phyloP scores from a whole-genome alignment of 2,329 filamentous ascomycete genomes.

The Diaporthe citrichinensis region DNA sequence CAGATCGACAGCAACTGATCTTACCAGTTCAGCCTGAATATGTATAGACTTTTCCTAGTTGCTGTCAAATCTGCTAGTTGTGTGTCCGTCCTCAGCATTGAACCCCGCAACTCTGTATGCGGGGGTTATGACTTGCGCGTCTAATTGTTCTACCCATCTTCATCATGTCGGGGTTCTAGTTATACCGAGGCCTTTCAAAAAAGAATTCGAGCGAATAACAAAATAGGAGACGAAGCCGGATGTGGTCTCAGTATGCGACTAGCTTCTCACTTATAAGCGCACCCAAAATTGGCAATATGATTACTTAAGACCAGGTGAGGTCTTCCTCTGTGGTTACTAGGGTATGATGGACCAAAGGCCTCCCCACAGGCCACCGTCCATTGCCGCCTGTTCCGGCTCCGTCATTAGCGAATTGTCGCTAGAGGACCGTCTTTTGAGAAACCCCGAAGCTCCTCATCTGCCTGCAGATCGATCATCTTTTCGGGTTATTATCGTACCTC shows the following conservation, averaged over 20 bases:
- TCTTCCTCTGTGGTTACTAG: background rate
- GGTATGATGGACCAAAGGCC: too few relatives aligned
- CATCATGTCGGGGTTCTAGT: background rate
- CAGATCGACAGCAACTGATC: background rate
- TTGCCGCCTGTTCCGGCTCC: too few relatives aligned
- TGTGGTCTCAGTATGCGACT: background rate
- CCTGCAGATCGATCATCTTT: too few relatives aligned
- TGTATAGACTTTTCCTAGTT: background rate
- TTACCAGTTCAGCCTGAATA: slow-evolving; percentile 2
- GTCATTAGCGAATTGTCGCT: background rate
- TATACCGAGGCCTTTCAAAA: background rate
- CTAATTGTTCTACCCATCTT: background rate
- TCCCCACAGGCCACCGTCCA: background rate
- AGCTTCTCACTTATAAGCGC: background rate
- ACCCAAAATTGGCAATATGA: background rate
- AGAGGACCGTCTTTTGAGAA: too few relatives aligned
- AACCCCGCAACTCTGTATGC: background rate
- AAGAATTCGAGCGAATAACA: background rate
- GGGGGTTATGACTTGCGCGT: background rate
- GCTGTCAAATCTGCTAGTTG: background rate
- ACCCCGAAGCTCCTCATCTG: too few relatives aligned
- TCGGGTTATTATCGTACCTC: too few relatives aligned
- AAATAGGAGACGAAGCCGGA: background rate
- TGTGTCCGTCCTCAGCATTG: background rate
- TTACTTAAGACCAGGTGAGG: background rate